Base-by-base conservation (phyloP, 176 grass and related monocot species). In the Musa troglodytarum region DNA sequence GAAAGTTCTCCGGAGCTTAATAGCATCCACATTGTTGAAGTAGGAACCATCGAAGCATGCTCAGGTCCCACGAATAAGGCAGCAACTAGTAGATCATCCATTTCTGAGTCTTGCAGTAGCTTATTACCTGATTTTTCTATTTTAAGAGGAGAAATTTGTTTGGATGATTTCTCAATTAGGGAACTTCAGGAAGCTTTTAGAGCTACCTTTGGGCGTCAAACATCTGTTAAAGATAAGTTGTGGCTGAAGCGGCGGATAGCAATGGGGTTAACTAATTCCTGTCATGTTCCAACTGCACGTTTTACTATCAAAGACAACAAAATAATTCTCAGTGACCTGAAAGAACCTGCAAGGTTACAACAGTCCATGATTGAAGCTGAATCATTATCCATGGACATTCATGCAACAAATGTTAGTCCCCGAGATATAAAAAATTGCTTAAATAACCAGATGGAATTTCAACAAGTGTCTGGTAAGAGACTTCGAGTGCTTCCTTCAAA, bases 171-270 rank as follows among this genome's bases (percentile, higher is more conserved):
- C 80, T 84, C 88, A 29, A 95, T 99, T 43, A 88, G 91, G 79
- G 96, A 99, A 85, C 87, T 99, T 69, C 96, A 99, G 77, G 96
- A 95, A 82, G 86, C 87, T 77, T 99, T 99, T 77, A 83, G 81
- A 80, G 82, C 96, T 56, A 92, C 91, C 16, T 99, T 99, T 92
- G 96, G 91, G 54, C 91, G 88, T 8, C 84, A 85, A 28, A 99
- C 96, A 83, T 89, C 82, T 85, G 96, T 99, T 61, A 99, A 99
- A 81, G 96, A 99, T 77, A 99, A 99, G 83, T 78, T 93, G 87
- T 99, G 96, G 96, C 96, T 99, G 69, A 99, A 92, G 77, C 82
- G 96, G 55, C 84, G 88, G 66, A 99, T 99, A 76, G 62, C 88
- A 77, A 99, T 99, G 96, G 96, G 96, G 11, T 77, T 99, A 75